Percentiles rank a stretch among this genome's conserved stretches.
Conservation (phyloP, 257 asterid genomes). For the Datura wrightii region DNA sequence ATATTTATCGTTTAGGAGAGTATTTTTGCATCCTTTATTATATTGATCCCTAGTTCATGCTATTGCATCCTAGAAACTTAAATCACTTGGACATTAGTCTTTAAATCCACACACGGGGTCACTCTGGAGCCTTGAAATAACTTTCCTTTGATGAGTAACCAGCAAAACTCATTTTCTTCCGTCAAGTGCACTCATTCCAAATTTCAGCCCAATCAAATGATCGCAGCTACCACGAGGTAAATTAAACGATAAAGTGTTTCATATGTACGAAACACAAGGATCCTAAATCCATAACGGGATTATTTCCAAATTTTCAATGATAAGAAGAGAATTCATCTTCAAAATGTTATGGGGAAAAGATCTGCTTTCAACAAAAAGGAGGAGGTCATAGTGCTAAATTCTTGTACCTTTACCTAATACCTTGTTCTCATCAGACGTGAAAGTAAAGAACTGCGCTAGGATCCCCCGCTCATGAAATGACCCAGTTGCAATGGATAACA, state of each 20-base stretch:
- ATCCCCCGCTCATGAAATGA: neutral
- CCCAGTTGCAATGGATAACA: neutral
- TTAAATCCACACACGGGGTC: neutral
- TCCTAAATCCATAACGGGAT: neutral
- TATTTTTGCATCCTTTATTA: neutral
- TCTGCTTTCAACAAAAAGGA: neutral
- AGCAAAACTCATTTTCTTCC: neutral
- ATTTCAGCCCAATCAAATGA: too few species aligned
- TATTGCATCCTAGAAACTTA: too few species aligned
- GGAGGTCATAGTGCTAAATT: neutral
- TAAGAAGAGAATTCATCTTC: conserved; percentile 1
- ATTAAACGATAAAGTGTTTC: too few species aligned
- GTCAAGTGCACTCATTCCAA: too few species aligned
- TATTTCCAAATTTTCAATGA: neutral
- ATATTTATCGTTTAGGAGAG: neutral
- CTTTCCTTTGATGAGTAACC: neutral
- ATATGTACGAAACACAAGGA: neutral
- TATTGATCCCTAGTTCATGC: too few species aligned
- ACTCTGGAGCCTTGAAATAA: neutral
- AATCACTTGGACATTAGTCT: too few species aligned
- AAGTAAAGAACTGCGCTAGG: neutral
- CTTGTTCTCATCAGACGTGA: neutral
- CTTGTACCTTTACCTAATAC: neutral
- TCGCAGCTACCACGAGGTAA: too few species aligned
- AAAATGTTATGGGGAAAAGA: neutral